Conservation (phyloP, 805 yeast species). For the Isabelozyma pseudorhagii region DNA sequence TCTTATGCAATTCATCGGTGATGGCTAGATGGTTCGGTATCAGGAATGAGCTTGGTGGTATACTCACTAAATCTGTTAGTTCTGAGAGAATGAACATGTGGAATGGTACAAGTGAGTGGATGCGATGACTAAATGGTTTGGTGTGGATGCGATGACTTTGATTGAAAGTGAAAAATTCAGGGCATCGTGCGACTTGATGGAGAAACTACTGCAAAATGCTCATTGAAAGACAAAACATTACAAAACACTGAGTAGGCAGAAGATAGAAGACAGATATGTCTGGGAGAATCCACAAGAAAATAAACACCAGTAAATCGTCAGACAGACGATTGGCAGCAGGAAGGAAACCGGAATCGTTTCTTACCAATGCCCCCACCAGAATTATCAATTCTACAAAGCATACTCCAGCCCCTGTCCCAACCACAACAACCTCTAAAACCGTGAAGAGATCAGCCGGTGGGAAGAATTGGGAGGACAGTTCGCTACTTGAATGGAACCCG, state of each 20-base stretch:
- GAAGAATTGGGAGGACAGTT: constrained; percentile 44
- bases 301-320: constrained; percentile 41
- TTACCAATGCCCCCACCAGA: constrained; percentile 28
- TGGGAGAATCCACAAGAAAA: background rate
- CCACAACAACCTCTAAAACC: constrained; percentile 14
- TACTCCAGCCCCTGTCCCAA: constrained; percentile 3
- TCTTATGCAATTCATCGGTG: constrained; percentile 74
- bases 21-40: constrained; percentile 70
- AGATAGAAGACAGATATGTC: background rate
- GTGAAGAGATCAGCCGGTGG: constrained; percentile 47
- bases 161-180: background rate
- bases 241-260: too few relatives aligned
- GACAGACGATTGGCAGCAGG: constrained; percentile 57
- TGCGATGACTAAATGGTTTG: background rate
- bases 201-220: background rate
- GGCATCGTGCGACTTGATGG: background rate
- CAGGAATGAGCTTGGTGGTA: constrained; percentile 82
- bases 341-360: constrained; percentile 42
- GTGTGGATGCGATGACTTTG: background rate
- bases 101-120: background rate
- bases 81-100: constrained; percentile 81
- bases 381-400: constrained; percentile 6
- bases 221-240: background rate
- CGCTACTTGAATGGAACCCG: constrained; percentile 64
- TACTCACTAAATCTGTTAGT: constrained; percentile 78